Evolutionary conservation across 139 green algal species (phyloP), one percentile per base, ranked within the genome.

Genomic region (Ostreobium quekettii): DNA sequence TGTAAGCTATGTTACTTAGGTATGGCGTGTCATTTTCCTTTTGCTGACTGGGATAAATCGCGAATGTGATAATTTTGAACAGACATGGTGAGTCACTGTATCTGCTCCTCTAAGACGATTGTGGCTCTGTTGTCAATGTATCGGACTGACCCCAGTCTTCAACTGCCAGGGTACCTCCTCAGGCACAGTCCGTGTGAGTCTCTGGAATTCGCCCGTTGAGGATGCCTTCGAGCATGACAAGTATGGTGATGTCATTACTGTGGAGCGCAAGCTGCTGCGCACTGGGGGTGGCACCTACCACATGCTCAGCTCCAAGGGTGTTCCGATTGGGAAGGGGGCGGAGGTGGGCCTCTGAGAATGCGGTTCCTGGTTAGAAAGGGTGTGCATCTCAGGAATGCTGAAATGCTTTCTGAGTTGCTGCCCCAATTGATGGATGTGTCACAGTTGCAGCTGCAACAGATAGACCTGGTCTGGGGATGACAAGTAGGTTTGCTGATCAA

Each of bases 131-230:
- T 93, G 24, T 87, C 77, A 0, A 60, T 96, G 33, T 88, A 74
- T 64, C 93, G 93, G 78, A 78, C 67, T 1, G 86, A 80, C 0
- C 46, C 71, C 2, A 86, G 93, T 37, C 81, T 77, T 0, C 92
- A 80, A 72, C 66, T 76, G 48, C 80, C 77, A 29, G 71, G 74
- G 19, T 3, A 36, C 22, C 4, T 29, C 33, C 2, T 48, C 31
- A n/a, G 32, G 11, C 5, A 67, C 32, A 39, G 22, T 47, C 4
- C 56, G 30, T 31, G 35, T 57, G 47, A 48, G 56, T 39, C 4
- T 74, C 5, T 67, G 32, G 53, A 68, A 57, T 36, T 42, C 39
- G 19, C 30, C 36, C 4, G 30, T 8, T 4, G 2, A 36, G 2
- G 71, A 72, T 32, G 76, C 62, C 3, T 76, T 62, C 61, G 31